These are phyloP conservation scores for Colletotrichum ledebouriae DNA, from an alignment of 2,329 filamentous ascomycete species.

Conservation along the genomic window DNA sequence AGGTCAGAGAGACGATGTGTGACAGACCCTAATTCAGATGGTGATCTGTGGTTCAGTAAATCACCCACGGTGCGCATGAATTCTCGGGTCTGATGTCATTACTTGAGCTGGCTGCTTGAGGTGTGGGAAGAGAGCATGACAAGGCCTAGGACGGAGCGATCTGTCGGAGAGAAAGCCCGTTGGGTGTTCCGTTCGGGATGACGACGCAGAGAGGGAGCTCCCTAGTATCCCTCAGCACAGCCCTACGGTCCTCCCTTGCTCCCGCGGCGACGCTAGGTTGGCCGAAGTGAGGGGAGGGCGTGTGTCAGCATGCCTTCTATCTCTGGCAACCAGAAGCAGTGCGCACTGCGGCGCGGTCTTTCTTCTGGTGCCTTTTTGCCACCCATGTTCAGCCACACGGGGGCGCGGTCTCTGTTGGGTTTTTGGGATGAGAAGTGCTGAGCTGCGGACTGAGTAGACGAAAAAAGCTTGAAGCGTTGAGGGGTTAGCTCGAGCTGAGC, in stretches of 20 bases:
- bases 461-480: background rate
- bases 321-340: constrained; percentile 16
- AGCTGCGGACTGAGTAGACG: background rate
- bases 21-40: background rate
- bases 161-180: constrained; percentile 1
- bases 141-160: background rate
- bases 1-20: constrained; percentile 1
- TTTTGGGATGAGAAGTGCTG: background rate
- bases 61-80: constrained; percentile 10
- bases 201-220: background rate
- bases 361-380: no score
- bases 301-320: constrained; percentile 19
- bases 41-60: background rate
- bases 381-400: no score
- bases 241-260: constrained; percentile 17
- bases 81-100: constrained; percentile 13
- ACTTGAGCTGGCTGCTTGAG: background rate
- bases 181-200: constrained; percentile 23
- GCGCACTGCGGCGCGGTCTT: constrained; percentile 3
- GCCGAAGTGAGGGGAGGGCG: background rate
- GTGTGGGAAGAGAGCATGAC: background rate
- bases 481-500: background rate
- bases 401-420: constrained; percentile 2
- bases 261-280: constrained; percentile 14
- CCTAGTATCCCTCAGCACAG: constrained; percentile 13